phyloP scores from a whole-genome alignment of 768 basidiomycete genomes.

The Auriscalpium vulgare region DNA sequence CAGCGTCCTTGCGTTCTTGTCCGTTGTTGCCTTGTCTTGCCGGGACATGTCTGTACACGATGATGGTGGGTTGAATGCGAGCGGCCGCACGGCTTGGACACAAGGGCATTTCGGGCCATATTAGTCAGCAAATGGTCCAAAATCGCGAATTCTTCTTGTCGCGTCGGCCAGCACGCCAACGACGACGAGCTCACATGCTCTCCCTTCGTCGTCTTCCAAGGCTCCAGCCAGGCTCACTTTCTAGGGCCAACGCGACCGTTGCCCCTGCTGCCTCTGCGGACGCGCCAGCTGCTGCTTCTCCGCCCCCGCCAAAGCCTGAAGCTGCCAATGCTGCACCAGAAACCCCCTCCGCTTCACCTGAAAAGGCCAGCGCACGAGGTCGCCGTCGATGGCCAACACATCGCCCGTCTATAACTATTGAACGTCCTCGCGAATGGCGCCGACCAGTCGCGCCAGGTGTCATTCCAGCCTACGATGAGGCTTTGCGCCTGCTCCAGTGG shows the following conservation, averaged over 20 bases:
- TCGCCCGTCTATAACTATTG: conserved; percentile 45
- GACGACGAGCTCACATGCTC: conserved; percentile 7
- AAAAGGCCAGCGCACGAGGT: not conserved
- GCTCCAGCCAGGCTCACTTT: conserved; percentile 1
- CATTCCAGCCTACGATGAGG: conserved; percentile 79
- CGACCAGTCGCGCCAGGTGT: conserved; percentile 52
- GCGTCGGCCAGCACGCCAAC: not conserved
- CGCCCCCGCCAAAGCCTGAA: not conserved
- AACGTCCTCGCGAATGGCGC: conserved; percentile 54
- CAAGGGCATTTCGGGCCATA: conserved; percentile 6
- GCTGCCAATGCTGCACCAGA: not conserved
- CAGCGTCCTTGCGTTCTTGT: conserved; percentile 67
- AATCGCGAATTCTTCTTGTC: no score
- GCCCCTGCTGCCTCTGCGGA: not conserved
- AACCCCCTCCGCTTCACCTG: not conserved
- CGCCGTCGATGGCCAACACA: conserved; percentile 19
- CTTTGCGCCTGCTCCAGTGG: conserved; percentile 56
- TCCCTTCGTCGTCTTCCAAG: conserved; percentile 6
- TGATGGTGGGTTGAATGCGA: not conserved
- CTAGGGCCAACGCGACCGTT: conserved; percentile 10
- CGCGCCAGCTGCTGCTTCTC: not conserved
- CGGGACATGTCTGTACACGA: conserved; percentile 26
- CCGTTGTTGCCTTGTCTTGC: conserved; percentile 83
- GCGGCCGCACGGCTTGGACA: not conserved
- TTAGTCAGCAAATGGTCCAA: no score